Evolutionary conservation across 768 basidiomycete species (phyloP).

Genomic region (Amanita molliuscula): DNA sequence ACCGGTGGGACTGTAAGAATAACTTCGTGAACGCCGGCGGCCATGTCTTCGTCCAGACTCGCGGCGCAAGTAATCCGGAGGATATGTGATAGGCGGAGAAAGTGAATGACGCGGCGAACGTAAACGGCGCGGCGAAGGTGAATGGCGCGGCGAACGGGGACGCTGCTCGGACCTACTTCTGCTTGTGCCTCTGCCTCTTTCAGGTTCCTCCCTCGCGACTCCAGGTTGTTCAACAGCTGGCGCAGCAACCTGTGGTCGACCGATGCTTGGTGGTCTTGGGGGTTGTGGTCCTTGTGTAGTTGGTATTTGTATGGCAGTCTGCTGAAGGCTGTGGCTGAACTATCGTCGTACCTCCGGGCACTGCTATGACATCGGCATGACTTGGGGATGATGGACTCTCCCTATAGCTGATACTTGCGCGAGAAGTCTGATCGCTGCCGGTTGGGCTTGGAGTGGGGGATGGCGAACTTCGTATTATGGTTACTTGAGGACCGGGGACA

Average conservation of each 20-base stretch:
- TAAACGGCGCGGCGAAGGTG: no score
- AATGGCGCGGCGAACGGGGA: not conserved
- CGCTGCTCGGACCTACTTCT: constrained; percentile 1
- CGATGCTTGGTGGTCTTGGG: not conserved
- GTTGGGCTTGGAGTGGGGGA: not conserved
- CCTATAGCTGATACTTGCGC: not conserved
- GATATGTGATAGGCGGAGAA: constrained; percentile 2
- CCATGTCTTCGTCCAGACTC: not conserved
- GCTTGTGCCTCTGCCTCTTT: constrained; percentile 1
- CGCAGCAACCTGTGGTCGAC: not conserved
- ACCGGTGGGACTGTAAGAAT: not conserved
- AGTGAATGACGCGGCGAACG: not conserved
- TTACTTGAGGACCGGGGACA: no score
- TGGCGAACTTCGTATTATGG: not conserved
- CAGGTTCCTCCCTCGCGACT: not conserved
- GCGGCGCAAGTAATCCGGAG: not conserved
- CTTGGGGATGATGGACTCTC: not conserved
- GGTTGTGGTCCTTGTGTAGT: not conserved
- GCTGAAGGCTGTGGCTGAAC: not conserved
- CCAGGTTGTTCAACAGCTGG: not conserved
- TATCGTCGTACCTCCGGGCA: not conserved
- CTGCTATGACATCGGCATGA: not conserved
- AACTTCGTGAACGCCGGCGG: not conserved
- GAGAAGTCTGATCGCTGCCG: not conserved
- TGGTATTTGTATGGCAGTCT: not conserved